These are phyloP conservation scores for Tylopilus balloui DNA, from an alignment of 768 basidiomycete genomes.

Conservation along the genomic window DNA sequence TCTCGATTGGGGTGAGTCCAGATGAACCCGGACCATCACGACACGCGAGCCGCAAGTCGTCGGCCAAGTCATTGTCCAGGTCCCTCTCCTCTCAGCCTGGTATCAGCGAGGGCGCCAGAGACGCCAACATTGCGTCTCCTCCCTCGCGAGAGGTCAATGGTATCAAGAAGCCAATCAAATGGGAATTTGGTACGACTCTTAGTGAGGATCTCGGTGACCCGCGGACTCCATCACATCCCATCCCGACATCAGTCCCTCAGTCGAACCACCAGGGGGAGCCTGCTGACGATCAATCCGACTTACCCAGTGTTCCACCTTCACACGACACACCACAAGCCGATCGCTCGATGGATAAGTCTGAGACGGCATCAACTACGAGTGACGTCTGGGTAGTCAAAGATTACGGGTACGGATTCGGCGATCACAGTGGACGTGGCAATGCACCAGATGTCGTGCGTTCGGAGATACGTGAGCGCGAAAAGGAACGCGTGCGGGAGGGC, in stretches of 20 bases:
- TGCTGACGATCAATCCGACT: not conserved
- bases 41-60: conserved; percentile 25
- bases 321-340: not conserved
- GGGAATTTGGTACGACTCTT: conserved; percentile 54
- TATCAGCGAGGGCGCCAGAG: conserved; percentile 1
- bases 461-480: conserved; percentile 31
- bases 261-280: not conserved
- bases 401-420: conserved; percentile 63
- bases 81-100: not conserved
- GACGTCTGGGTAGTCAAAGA: conserved; percentile 54
- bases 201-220: conserved; percentile 8
- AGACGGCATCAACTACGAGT: conserved; percentile 19
- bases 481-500: conserved; percentile 11
- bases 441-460: conserved; percentile 26
- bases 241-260: not conserved
- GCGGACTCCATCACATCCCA: not conserved
- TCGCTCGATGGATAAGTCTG: conserved; percentile 7
- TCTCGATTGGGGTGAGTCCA: conserved; percentile 44
- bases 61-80: conserved; percentile 17
- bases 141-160: conserved; percentile 10
- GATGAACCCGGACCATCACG: conserved; percentile 32
- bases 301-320: not conserved
- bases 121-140: not conserved
- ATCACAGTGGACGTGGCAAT: conserved; percentile 36
- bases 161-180: conserved; percentile 33